Evolutionary conservation across 2,329 filamentous ascomycete species (phyloP), one percentile per base, ranked within the genome.

Genomic region (Microsporum canis): DNA sequence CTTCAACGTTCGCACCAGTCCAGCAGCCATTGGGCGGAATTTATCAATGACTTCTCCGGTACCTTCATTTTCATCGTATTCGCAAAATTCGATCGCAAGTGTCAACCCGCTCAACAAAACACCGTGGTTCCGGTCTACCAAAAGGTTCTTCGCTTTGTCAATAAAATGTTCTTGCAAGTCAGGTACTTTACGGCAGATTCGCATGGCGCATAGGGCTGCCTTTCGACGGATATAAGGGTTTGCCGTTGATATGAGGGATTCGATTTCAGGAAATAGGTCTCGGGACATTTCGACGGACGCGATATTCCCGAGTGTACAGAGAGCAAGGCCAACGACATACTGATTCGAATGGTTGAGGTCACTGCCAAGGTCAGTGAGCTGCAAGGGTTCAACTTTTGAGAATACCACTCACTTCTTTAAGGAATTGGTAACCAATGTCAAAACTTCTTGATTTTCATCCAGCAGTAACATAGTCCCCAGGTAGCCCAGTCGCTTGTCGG

Each of bases 141-240:
- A 79, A 7, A 99, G 80, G 33, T 89, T 82, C 64, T 94, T 88
- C 14, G 92, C 89, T 74, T 97, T 97, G 63, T 99, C 94, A 62
- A 96, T 73, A 71, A 99, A 99, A 76, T 99, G 91, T 73, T 99
- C 95, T 75, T 96, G 90, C 60, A 99, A 78, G 73, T 99, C 94
- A 4, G 95, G 94, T 8, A 99, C 94, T 76, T 99, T 99, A 69
- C 91, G 88, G 77, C 91, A 96, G 80, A 99, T 96, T 66, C 91
- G 85, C 94, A 99, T 99, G 58, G 94, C 94, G 76, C 94, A 99
- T n/a, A 99, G 82, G 3, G 94, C 94, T 17, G 94, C 94, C 79
- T 99, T 99, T 68, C 94, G 85, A 68, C 94, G 84, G 71, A 99
- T 96, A 73, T 99, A 99, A n/a, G 94, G 94, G 73, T 99, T 99